Evolutionary conservation across 2,329 filamentous ascomycete genomes (phyloP).

Genomic region (Kalmusia sp.): DNA sequence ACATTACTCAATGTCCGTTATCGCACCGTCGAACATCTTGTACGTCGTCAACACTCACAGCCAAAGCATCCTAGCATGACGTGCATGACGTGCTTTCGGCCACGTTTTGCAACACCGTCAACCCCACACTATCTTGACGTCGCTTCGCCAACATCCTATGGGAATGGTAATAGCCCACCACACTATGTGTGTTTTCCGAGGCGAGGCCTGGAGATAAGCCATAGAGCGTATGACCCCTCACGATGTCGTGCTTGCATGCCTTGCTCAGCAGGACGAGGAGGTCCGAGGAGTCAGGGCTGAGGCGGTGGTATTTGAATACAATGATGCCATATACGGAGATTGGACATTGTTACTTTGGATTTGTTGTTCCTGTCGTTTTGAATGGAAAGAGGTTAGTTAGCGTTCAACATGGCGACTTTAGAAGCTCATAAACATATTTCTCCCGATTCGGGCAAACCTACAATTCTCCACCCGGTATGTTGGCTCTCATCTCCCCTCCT

Average conservation of each 20-base stretch:
- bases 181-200: not conserved
- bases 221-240: too few species aligned
- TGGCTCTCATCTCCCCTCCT: too few species aligned
- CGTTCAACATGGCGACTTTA: slow-evolving; percentile 28
- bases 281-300: not conserved
- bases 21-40: too few species aligned
- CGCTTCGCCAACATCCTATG: not conserved
- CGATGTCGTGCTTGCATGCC: not conserved
- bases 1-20: too few species aligned
- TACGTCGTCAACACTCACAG: too few species aligned
- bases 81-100: slow-evolving; percentile 1
- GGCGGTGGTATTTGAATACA: not conserved
- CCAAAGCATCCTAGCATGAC: too few species aligned
- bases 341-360: not conserved
- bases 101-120: not conserved
- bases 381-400: not conserved
- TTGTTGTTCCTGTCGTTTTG: too few species aligned
- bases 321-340: not conserved
- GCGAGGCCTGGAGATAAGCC: not conserved
- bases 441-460: slow-evolving; percentile 56
- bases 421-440: slow-evolving; percentile 57
- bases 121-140: slow-evolving; percentile 5
- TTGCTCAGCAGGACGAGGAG: not conserved
- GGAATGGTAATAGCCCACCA: not conserved
- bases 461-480: slow-evolving; percentile 51